These are phyloP conservation scores for Crocinoboletus sp. DNA, from an alignment of 1,284 basidiomycete species.

Conservation along the genomic window DNA sequence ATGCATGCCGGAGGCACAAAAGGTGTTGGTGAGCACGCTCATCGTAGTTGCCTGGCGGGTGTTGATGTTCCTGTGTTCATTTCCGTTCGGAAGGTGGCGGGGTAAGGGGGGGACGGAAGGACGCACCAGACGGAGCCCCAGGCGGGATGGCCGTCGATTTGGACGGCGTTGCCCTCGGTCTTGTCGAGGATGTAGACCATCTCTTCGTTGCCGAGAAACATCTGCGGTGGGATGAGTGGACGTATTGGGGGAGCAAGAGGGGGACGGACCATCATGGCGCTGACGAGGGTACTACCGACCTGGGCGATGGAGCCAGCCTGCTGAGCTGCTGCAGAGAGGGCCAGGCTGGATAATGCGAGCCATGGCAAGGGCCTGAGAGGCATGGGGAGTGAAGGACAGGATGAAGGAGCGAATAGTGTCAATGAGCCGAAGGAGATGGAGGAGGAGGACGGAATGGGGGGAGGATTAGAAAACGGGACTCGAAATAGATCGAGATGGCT, in stretches of 20 bases:
- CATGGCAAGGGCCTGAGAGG: background rate
- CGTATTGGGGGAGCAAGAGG: background rate
- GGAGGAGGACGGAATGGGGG: background rate
- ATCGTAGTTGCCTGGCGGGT: constrained; percentile 50
- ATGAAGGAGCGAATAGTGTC: constrained; percentile 6
- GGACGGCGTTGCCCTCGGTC: constrained; percentile 55
- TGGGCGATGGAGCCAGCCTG: constrained; percentile 17
- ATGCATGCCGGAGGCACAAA: constrained; percentile 74
- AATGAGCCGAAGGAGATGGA: background rate
- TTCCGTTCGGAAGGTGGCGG: fast-evolving
- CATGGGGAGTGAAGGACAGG: constrained; percentile 7
- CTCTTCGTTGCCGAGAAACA: constrained; percentile 51
- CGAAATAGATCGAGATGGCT: no score
- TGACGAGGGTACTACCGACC: constrained; percentile 24
- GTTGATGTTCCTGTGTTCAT: constrained; percentile 21
- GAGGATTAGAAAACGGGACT: no score
- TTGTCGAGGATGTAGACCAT: constrained; percentile 58
- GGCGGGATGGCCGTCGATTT: constrained; percentile 50
- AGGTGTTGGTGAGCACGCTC: constrained; percentile 75
- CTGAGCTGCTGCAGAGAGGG: constrained; percentile 12
- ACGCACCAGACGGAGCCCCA: constrained; percentile 52
- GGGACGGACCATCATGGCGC: constrained; percentile 28
- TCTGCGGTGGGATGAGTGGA: constrained; percentile 19
- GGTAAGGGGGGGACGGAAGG: fast-evolving
- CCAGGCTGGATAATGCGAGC: constrained; percentile 12